Base-by-base conservation (phyloP, 2,329 filamentous ascomycete genomes). In the Claviceps sorghi region DNA sequence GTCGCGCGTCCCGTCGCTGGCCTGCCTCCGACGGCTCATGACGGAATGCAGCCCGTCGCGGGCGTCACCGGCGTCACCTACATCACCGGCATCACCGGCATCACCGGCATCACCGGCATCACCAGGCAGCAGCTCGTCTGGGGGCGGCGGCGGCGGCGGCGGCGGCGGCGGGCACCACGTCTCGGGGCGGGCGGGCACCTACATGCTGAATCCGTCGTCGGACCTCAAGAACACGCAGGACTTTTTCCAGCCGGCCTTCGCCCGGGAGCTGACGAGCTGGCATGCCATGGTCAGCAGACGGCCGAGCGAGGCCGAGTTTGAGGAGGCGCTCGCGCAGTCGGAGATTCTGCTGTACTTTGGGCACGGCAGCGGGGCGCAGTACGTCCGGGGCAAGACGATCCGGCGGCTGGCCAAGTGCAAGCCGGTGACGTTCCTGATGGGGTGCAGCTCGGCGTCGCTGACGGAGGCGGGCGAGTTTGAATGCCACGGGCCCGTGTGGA, bases 311-410 rank as follows among this genome's bases (percentile, higher is more conserved):
- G 68, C 77, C 2, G 87, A 94, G 56, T 91, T 97, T 65, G 82
- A 83, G 57, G 61, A 69, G 0, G 79, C 78, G 0, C 76, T 98
- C 9, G 71, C 78, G 47, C 67, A 73, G 0, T 82, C 81, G 19
- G 82, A 88, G 53, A 72, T 95, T 2, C 72, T 96, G 26, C 75
- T 98, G 11, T 98, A 98, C 71, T 97, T 98, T 67, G 93, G 93
- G 1, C 93, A 98, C 69, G 93, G 93, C 55, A 91, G 87, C 58
- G 93, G 91, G 22, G 87, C 88, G 30, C 93, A 98, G 67, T 98
- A 95, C 67, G 88, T 98, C 53, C 84, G 90, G 32, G 83, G 86
- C 13, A 82, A 88, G 58, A 87, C 87, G 1, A 82, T 98, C 58
- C 84, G 88, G 52, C 82, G 81, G 54, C 77, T 97, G 13, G 79